A percentile compares a stretch with the other conserved stretches of the same genome.
These are phyloP conservation scores for Gynostemma pentaphyllum DNA, from an alignment of 306 rosid species.

Conservation along the genomic window DNA sequence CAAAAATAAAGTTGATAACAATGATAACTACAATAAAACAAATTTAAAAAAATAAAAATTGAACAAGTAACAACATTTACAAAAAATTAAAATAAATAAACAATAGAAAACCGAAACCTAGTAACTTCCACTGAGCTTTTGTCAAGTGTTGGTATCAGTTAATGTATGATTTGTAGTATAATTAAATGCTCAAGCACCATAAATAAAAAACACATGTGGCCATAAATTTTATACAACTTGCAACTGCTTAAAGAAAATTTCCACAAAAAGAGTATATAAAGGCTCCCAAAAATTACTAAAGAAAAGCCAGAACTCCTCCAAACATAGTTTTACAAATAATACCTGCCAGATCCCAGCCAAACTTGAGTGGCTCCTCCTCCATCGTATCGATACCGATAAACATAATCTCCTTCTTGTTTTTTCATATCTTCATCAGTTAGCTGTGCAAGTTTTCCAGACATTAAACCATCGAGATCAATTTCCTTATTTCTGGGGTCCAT, in stretches of 20 bases:
- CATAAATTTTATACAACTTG: not conserved
- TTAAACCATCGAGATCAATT: slow-evolving; percentile 51
- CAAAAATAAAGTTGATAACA: not conserved
- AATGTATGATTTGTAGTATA: too few species aligned
- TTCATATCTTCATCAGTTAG: slow-evolving; percentile 72
- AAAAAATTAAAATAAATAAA: too few species aligned
- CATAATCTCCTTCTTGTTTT: slow-evolving; percentile 77
- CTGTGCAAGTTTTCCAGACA: slow-evolving; percentile 52
- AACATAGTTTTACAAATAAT: slow-evolving; percentile 3
- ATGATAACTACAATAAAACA: not conserved
- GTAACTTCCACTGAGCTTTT: not conserved
- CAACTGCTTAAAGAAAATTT: not conserved
- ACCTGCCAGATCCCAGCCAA: slow-evolving; percentile 98
- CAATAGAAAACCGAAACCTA: not conserved
- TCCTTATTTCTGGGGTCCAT: slow-evolving; percentile 85
- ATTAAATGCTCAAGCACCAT: not conserved
- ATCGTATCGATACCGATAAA: slow-evolving; percentile 82
- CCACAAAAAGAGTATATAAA: not conserved
- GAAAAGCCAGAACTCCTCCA: not conserved
- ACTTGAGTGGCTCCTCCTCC: slow-evolving; percentile 98
- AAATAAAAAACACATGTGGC: not conserved
- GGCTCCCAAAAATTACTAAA: not conserved
- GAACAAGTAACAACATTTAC: too few species aligned
- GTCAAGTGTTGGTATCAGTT: not conserved
- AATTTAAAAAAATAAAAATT: not conserved